Evolutionary conservation across 139 green algal genomes (phyloP).

Genomic region (Haematococcus sp.): DNA sequence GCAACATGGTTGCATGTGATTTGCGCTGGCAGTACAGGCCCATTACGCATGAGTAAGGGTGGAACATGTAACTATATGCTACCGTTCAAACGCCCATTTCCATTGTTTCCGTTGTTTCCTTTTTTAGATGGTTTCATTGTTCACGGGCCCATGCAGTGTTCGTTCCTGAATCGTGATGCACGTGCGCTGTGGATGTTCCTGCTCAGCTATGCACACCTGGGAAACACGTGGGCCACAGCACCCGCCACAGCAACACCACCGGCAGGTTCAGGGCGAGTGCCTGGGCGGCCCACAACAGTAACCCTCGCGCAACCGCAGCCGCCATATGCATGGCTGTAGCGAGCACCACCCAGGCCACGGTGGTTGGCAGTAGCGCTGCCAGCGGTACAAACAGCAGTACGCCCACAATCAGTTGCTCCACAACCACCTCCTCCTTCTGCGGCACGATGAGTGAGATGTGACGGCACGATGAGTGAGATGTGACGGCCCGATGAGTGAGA

Average conservation of each 20-base stretch:
- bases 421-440: constrained; percentile 38
- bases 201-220: neutral
- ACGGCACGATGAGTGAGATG: neutral
- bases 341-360: constrained; percentile 31
- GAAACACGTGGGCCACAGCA: neutral
- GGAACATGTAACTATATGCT: no score
- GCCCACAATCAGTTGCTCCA: constrained; percentile 64
- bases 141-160: no score
- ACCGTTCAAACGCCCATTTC: no score
- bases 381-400: constrained; percentile 61
- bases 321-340: constrained; percentile 2
- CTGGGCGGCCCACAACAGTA: constrained; percentile 1
- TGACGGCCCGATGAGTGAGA: neutral
- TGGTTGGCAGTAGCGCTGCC: constrained; percentile 50
- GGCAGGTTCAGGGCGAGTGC: neutral
- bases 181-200: no score
- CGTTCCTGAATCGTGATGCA: no score
- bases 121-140: no score
- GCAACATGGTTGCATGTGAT: no score
- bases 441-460: neutral
- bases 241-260: constrained; percentile 1
- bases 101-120: no score
- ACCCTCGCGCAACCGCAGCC: neutral
- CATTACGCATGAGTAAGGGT: no score
- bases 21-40: no score